Conservation (phyloP, 2,329 filamentous ascomycete genomes). For the Ophiostoma ips region DNA sequence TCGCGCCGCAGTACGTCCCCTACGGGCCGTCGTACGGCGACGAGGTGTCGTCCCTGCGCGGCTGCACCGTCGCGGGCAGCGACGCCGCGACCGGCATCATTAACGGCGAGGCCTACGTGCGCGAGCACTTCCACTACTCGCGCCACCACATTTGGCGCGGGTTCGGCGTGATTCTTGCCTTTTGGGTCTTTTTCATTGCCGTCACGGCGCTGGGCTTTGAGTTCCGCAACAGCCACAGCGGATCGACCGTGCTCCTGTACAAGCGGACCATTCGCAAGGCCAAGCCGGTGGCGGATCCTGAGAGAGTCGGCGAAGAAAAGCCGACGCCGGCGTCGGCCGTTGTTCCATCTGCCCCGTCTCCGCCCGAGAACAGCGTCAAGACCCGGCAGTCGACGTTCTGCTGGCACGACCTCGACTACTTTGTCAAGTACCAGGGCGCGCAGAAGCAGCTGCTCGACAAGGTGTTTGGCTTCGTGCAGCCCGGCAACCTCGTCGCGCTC, state of each 20-base stretch:
- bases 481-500: conserved; percentile 74
- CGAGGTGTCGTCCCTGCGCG: conserved; percentile 25
- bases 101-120: conserved; percentile 43
- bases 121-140: conserved; percentile 40
- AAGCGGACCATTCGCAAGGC: conserved; percentile 8
- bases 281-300: too few relatives aligned
- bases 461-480: conserved; percentile 91
- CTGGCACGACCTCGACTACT: conserved; percentile 71
- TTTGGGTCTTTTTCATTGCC: conserved; percentile 45
- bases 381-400: conserved; percentile 39
- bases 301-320: conserved; percentile 44
- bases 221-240: conserved; percentile 52
- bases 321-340: conserved; percentile 39
- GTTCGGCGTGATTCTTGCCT: conserved; percentile 53
- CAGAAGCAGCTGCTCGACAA: conserved; percentile 65
- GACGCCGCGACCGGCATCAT: conserved; percentile 32
- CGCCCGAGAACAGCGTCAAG: background rate
- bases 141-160: conserved; percentile 54
- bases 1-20: conserved; percentile 28
- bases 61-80: conserved; percentile 50
- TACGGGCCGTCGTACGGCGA: conserved; percentile 24
- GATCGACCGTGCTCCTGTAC: conserved; percentile 20
- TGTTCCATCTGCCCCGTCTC: conserved; percentile 21
- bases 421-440: conserved; percentile 66
- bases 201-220: conserved; percentile 53